Conservation (phyloP, 306 rosid genomes). For the Calophaca sinica region DNA sequence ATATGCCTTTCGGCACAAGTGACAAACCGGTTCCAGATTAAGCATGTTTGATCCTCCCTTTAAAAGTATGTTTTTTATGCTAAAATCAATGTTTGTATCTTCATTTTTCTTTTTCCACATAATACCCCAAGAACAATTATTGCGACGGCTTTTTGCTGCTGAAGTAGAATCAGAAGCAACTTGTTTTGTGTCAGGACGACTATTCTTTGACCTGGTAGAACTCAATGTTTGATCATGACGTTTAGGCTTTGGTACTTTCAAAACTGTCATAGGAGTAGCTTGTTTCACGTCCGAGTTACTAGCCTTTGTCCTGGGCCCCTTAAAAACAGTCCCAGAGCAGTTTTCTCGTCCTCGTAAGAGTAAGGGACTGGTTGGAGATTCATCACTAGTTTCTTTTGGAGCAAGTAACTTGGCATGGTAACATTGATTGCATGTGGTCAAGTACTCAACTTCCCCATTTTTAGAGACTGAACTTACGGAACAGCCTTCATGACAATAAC, state of each 20-base stretch:
- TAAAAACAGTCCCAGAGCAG: slow-evolving; percentile 51
- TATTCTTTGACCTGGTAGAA: slow-evolving; percentile 52
- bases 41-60: slow-evolving; percentile 59
- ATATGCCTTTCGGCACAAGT: slow-evolving; percentile 76
- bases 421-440: slow-evolving; percentile 76
- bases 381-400: slow-evolving; percentile 62
- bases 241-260: slow-evolving; percentile 60
- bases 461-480: slow-evolving; percentile 58
- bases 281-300: slow-evolving; percentile 55
- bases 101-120: slow-evolving; percentile 83
- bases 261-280: slow-evolving; percentile 49
- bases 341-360: slow-evolving; percentile 64
- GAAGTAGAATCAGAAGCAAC: slow-evolving; percentile 53
- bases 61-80: slow-evolving; percentile 74
- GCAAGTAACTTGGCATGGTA: slow-evolving; percentile 59
- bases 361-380: slow-evolving; percentile 86
- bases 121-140: slow-evolving; percentile 79
- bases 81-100: slow-evolving; percentile 61
- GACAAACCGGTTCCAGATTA: slow-evolving; percentile 64
- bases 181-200: slow-evolving; percentile 53
- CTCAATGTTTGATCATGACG: slow-evolving; percentile 47
- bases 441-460: slow-evolving; percentile 55
- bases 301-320: slow-evolving; percentile 57
- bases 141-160: slow-evolving; percentile 57
- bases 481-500: slow-evolving; percentile 79